Base-by-base conservation (phyloP, 352 stramenopile genomes). In the Globisporangium paroecandrum region DNA sequence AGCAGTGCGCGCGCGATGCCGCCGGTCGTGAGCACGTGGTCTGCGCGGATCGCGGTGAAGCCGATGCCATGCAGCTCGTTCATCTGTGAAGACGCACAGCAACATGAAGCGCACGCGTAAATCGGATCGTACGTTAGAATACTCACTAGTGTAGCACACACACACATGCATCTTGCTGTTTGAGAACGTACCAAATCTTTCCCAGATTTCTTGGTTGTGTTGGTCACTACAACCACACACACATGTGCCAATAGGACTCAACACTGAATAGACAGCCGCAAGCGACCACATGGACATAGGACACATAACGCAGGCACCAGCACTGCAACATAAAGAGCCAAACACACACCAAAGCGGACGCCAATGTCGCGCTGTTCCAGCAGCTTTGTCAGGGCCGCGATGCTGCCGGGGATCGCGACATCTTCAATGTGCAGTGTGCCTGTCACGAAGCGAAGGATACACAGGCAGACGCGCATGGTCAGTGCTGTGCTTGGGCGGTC, bases 121-220 rank as follows among this genome's bases (percentile, higher is more conserved):
- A 47, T 2, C 41, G 6, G 13, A n/a, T 13, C 41, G 13, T 8
- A 47, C 41, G 15, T 47, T 47, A 47, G 41, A 20, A n/a, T n/a
- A 47, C 0, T 4, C 41, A 43, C 3, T 43, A 32, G 27, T 32
- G 27, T 32, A 3, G 13, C 34, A 12, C 4, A 15, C 13, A 5
- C 13, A 47, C 13, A 47, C 6, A 43, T 43, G 10, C 10, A 43
- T 15, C 10, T 43, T 43, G 12, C 12, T 43, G 36, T 43, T 43
- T 43, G 41, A n/a, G 15, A 13, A 43, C 63, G 53, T 47, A 87
- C 81, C 67, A 89, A 56, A 38, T 82, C 68, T 7, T 66, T 61
- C 22, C 74, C 66, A 41, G 76, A 89, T 54, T 87, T 88, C 63
- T 79, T 89, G 41, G 81, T 89, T n/a, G 79, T 89, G 61, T 89